Base-by-base conservation (phyloP, 495 filamentous ascomycete genomes). In the Penicillium tannophilum region DNA sequence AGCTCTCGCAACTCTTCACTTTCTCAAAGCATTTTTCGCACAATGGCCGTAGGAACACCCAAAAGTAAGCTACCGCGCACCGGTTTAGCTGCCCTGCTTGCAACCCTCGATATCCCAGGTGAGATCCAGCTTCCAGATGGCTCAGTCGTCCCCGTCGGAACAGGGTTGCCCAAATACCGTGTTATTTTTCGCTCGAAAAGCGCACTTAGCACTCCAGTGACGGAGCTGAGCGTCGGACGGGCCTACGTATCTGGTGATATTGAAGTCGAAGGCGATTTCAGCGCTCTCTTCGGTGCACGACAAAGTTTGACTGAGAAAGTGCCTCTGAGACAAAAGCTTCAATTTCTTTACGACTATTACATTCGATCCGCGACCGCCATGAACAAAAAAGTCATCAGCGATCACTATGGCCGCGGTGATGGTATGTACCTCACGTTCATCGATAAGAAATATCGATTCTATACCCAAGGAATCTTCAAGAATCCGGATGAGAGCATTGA, bases 321-420 rank as follows among this genome's bases (percentile, higher is more conserved):
- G 14, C 61, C 61, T 4, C 24, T 63, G 10, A 47, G 56, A 24
- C 57, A 63, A 17, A 56, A 60, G 26, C 8, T 63, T 2, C 61
- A 63, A 17, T 63, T 63, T 14, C 6, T 60, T 17, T 60, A 61
- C 28, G 58, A 64, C 43, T 67, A 53, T 24, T 6, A 7, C 28
- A 28, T 64, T 6, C 54, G 61, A 12, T 41, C 54, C 10, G 41
- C 50, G 10, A 66, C 61, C 4, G 54, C 45, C 9, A 63, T 63
- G 56, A 63, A 60, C 11, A 26, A 42, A 17, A 45, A 66, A 36
- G 52, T 56, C 1, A 57, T 66, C 12, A 54, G 56, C 6, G 57
- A 63, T 1, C 63, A 66, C 46, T 66, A 63, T 16, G 53, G 50
- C 19, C 56, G 58, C 19, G 54, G 54, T 19, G 61, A 66, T 23